Evolutionary conservation across 225 moss, liverwort and hornwort species (phyloP), one percentile per base, ranked within the genome.

Genomic region (Sphagnum tenellum): DNA sequence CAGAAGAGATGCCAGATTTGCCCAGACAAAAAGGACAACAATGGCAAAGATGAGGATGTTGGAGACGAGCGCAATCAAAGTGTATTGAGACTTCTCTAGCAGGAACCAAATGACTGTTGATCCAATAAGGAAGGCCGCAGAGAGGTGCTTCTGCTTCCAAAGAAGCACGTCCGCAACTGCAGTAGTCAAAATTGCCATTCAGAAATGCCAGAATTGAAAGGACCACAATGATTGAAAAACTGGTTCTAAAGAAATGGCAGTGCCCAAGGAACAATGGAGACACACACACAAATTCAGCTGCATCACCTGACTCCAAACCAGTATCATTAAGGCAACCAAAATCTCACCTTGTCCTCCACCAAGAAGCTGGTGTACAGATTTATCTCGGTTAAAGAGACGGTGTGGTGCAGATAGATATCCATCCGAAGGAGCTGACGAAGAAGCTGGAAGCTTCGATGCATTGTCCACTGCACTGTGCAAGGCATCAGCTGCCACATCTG

Each of bases 21-120:
- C 84, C 95, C 92, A 90, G 0, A 88, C 71, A 70, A 96, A 96
- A 56, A 96, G 75, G 50, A 89, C 85, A 8, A 96, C 85, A 8
- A 96, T 75, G 47, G 78, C 72, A 57, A 96, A 85, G 62, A 96
- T 75, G 2, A 96, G 81, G 52, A 92, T 88, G 75, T 96, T 90
- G 69, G 89, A 87, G 7, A 89, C 11, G 0, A 96, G 77, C 7
- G 95, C 86, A 50, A 87, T 57, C 62, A 96, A 69, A 2, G 95
- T 96, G 56, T 88, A 89, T n/a, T 92, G 89, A 0, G 92, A 89
- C 78, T 88, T 92, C 77, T 96, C 90, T 11, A 92, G 66, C 29
- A 96, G 76, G 52, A 92, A 77, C 89, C 87, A 96, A 4, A 54
- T 70, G 0, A 90, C 56, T 7, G 92, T 92, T 4, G 85, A 72